Evolutionary conservation across 106 monocot genomes (phyloP).

Genomic region (Acorus calamus): DNA sequence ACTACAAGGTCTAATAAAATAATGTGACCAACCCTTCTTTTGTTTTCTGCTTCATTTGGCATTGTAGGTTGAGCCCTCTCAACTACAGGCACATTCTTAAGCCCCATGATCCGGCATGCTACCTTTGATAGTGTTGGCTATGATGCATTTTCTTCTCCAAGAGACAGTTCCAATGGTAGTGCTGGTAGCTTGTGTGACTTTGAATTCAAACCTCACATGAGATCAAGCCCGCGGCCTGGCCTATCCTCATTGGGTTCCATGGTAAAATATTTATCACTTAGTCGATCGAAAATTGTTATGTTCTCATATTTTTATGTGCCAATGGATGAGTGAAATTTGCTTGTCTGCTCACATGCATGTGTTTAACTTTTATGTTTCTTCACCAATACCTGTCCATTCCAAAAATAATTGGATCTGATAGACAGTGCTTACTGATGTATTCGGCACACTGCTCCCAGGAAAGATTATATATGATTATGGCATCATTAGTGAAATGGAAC

Average conservation of each 20-base stretch:
- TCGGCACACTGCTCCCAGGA: no score
- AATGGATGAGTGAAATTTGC: no score
- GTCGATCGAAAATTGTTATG: neutral
- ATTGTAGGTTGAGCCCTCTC: slow-evolving; percentile 84
- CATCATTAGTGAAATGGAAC: no score
- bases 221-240: slow-evolving; percentile 18
- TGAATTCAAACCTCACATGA: slow-evolving; percentile 58
- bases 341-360: no score
- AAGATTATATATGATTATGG: no score
- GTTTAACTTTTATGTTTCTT: no score
- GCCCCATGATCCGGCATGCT: slow-evolving; percentile 24
- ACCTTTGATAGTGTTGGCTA: slow-evolving; percentile 13
- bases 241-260: slow-evolving; percentile 26
- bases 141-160: slow-evolving; percentile 40
- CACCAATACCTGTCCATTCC: no score
- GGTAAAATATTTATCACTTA: slow-evolving; percentile 23
- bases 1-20: no score
- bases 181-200: slow-evolving; percentile 31
- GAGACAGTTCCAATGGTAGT: slow-evolving; percentile 22
- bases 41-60: neutral
- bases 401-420: no score
- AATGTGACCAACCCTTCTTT: neutral
- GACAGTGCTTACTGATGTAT: no score
- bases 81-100: slow-evolving; percentile 76
- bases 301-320: neutral